A percentile compares a stretch with the other conserved stretches of the same genome.
Evolutionary conservation across 768 basidiomycete genomes (phyloP).

Genomic region (Kwoniella mangroviensis): DNA sequence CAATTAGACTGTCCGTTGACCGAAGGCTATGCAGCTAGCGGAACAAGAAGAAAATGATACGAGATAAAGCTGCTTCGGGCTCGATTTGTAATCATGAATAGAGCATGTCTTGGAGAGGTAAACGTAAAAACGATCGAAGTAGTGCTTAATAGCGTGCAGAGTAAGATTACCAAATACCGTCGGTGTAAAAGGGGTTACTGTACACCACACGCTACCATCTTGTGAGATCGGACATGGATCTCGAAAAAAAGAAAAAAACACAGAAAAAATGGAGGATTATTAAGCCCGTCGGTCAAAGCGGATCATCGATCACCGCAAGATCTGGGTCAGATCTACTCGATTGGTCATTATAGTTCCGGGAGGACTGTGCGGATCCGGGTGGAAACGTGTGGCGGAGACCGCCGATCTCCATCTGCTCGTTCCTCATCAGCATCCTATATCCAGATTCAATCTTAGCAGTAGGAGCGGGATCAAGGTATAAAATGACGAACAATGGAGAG

Average conservation of each 20-base stretch:
- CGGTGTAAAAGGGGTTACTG: not conserved
- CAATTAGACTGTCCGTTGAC: not conserved
- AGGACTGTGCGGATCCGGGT: not conserved
- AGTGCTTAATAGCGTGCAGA: not conserved
- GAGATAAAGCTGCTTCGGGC: not conserved
- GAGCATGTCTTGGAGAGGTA: not conserved
- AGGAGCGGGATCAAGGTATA: too few relatives aligned
- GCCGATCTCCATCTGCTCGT: not conserved
- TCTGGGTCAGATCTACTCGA: not conserved
- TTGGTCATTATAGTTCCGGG: too few relatives aligned
- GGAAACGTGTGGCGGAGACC: too few relatives aligned
- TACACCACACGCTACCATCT: too few relatives aligned
- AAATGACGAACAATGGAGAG: too few relatives aligned
- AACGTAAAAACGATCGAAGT: conserved; percentile 1
- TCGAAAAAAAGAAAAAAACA: not conserved
- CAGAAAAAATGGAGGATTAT: not conserved
- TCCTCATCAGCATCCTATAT: too few relatives aligned
- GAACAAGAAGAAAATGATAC: not conserved
- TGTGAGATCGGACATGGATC: not conserved
- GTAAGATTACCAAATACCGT: not conserved
- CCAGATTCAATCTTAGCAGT: too few relatives aligned
- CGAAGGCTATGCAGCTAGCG: not conserved
- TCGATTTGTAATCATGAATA: not conserved
- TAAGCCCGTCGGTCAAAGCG: not conserved
- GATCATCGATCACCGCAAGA: not conserved